phyloP scores from a whole-genome alignment of 495 filamentous ascomycete genomes.

The Penicillium tannophilum region DNA sequence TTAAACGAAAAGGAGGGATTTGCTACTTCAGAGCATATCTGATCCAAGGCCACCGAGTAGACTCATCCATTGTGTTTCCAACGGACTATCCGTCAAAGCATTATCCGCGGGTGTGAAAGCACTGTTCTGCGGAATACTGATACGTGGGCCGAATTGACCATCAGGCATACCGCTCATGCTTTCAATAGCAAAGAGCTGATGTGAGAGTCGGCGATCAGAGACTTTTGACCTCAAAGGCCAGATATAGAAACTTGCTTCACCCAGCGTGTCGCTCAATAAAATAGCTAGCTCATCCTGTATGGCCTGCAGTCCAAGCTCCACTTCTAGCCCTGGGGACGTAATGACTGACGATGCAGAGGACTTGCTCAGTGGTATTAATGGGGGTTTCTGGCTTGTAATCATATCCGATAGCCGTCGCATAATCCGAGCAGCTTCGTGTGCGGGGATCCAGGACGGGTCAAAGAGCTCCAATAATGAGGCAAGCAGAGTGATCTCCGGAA shows the following conservation, averaged over 20 bases:
- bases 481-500: constrained; percentile 10
- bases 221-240: constrained; percentile 13
- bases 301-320: constrained; percentile 2
- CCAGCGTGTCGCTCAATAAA: constrained; percentile 7
- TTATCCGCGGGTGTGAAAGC: constrained; percentile 1
- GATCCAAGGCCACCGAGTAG: constrained; percentile 11
- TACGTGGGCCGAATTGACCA: background rate
- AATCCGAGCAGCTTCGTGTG: constrained; percentile 10
- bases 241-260: constrained; percentile 12
- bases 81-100: background rate
- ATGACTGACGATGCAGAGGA: constrained; percentile 4
- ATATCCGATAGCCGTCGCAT: constrained; percentile 3
- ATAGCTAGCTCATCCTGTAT: constrained; percentile 6
- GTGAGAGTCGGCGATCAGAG: background rate
- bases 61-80: constrained; percentile 15
- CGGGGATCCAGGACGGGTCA: constrained; percentile 8
- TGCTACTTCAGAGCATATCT: constrained; percentile 13
- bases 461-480: constrained; percentile 8
- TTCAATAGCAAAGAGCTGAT: background rate
- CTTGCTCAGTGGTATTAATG: constrained; percentile 6
- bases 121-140: background rate
- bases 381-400: background rate
- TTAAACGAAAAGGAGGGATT: too few species aligned
- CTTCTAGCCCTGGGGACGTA: background rate
- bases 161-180: background rate